Percentiles rank a stretch among this genome's conserved stretches.
Conservation (phyloP, 176 grass and related monocot genomes). For the Sorghum bicolor region DNA sequence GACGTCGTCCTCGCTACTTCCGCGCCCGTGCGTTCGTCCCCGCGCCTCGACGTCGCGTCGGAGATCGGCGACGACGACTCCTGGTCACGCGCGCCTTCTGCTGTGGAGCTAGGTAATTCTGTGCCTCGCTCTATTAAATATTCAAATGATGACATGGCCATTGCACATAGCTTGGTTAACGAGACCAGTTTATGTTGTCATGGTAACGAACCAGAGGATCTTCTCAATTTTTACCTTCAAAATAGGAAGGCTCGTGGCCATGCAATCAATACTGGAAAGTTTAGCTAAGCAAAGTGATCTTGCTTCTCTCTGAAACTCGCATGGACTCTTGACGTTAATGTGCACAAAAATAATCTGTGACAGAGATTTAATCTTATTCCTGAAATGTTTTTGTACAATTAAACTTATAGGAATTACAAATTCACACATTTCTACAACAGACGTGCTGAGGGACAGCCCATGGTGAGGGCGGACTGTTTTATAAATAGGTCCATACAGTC, state of each 20-base stretch:
- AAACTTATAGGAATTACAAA: neutral
- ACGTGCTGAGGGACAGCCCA: neutral
- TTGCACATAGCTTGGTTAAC: neutral
- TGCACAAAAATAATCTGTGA: neutral
- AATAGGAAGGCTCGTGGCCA: neutral
- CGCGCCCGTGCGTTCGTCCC: conserved; percentile 13
- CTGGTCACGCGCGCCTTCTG: conserved; percentile 37
- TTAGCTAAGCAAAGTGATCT: neutral
- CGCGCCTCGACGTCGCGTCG: conserved; percentile 30
- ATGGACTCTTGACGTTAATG: neutral
- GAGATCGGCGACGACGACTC: conserved; percentile 38
- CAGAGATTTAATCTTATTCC: neutral
- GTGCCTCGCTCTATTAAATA: no score
- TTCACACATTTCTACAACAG: neutral
- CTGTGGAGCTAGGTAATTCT: conserved; percentile 29
- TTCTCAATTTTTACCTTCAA: no score
- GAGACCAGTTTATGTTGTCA: neutral
- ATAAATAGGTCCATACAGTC: neutral
- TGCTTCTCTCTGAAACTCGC: neutral
- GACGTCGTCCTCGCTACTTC: conserved; percentile 38
- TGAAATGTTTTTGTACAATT: neutral
- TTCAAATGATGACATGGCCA: no score
- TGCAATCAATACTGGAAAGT: neutral
- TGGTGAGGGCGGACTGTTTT: neutral
- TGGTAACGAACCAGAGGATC: no score